Evolutionary conservation across 495 filamentous ascomycete species (phyloP), one percentile per base, ranked within the genome.

Genomic region (Penicillium roqueforti): DNA sequence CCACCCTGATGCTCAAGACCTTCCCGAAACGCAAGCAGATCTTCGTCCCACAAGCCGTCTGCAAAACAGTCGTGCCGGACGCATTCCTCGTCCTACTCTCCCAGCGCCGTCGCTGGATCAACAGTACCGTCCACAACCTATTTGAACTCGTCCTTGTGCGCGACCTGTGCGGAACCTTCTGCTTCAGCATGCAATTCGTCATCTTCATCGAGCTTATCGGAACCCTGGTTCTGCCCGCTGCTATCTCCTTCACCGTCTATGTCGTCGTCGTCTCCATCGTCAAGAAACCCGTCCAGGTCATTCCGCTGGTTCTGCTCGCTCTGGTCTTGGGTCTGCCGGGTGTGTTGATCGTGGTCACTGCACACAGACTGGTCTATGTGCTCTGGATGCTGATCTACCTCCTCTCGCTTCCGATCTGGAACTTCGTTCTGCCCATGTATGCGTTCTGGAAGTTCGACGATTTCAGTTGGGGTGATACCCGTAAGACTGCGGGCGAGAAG

Each of bases 401-500:
- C 16, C 32, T 91, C 38, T 96, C 93, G 1, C 84, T 99, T 0
- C 95, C 95, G 0, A 82, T 99, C 52, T 99, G 95, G 95, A 99
- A 99, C 70, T 95, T 97, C 58, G 79, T 99, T 14, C 86, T 99
- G 3, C 95, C 95, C 0, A 81, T 81, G 14, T 99, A 99, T 63
- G 88, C 95, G 6, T 99, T 90, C 76, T 99, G 95, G 95, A 97
- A 99, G 68, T 99, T 99, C 68, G 95, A 99, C 64, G 95, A 99
- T 72, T 99, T 99, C 77, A 93, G 88, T 64, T 99, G 95, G 93
- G 95, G 95, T 57, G 95, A 99, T 60, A 99, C 95, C 25, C 83
- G 95, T 25, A 95, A 97, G 82, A 96, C 92, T 11, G 91, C 85
- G 1, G 92, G 91, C 3, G 95, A 95, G 63, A 90, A 89, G 76